phyloP scores from a whole-genome alignment of 306 rosid genomes.

The Trichosanthes cucumerina region DNA sequence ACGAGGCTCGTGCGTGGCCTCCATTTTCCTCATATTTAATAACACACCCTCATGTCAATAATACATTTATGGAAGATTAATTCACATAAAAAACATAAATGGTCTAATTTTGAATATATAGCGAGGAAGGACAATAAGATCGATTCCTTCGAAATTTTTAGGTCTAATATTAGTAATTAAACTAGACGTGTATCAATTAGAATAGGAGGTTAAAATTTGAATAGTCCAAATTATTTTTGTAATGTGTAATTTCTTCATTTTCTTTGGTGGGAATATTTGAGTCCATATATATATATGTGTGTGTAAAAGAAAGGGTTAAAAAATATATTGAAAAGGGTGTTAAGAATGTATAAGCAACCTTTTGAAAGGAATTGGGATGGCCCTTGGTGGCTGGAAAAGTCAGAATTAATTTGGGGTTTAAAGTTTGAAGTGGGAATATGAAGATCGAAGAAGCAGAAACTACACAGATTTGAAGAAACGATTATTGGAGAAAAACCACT shows the following conservation, averaged over 20 bases:
- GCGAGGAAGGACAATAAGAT: too few relatives aligned
- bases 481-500: too few relatives aligned
- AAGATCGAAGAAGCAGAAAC: background rate
- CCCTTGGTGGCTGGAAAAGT: constrained; percentile 15
- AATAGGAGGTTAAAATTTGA: background rate
- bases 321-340: background rate
- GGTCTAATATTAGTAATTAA: background rate
- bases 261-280: too few relatives aligned
- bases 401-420: background rate
- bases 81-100: too few relatives aligned
- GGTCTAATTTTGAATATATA: too few relatives aligned
- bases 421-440: background rate
- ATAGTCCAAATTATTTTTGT: too few relatives aligned
- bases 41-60: background rate
- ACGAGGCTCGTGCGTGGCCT: constrained; percentile 5
- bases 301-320: background rate
- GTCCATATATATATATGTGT: too few relatives aligned
- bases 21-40: background rate
- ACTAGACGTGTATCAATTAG: background rate
- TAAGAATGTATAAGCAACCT: background rate
- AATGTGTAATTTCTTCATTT: background rate
- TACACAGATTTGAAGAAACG: background rate
- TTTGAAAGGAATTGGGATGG: background rate
- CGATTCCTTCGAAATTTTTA: background rate
- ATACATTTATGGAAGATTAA: background rate